A percentile compares a stretch with the other conserved stretches of the same genome.
Conservation (phyloP, 129 eudicot species). For the Artemisia argyi region DNA sequence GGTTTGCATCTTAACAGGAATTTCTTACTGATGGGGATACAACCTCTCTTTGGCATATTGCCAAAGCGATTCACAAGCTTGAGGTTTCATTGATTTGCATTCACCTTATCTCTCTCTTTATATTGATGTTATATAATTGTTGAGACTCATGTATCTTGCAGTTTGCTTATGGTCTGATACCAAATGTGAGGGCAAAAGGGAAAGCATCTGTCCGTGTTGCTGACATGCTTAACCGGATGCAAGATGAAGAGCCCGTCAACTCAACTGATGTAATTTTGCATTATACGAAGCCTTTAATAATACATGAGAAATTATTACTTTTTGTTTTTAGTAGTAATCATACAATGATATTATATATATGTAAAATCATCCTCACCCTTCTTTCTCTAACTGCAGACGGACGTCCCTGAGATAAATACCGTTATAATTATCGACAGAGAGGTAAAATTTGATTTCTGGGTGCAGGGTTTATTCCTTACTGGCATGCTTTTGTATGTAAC, state of each 20-base stretch:
- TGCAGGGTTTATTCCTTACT: too few species aligned
- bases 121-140: slow-evolving; percentile 5
- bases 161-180: slow-evolving; percentile 88
- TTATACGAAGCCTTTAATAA: slow-evolving; percentile 14
- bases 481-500: too few species aligned
- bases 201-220: slow-evolving; percentile 90
- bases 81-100: slow-evolving; percentile 56
- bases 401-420: slow-evolving; percentile 88
- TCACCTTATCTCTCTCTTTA: slow-evolving; percentile 15
- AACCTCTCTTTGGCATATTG: slow-evolving; percentile 93
- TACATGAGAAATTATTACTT: neutral
- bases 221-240: slow-evolving; percentile 86
- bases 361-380: slow-evolving; percentile 12
- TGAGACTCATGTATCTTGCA: slow-evolving; percentile 36
- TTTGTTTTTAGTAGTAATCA: slow-evolving; percentile 11
- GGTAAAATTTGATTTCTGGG: slow-evolving; percentile 36
- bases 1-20: slow-evolving; percentile 51
- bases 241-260: slow-evolving; percentile 91
- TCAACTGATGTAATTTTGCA: slow-evolving; percentile 60
- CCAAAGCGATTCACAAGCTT: slow-evolving; percentile 96
- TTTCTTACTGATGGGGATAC: slow-evolving; percentile 83
- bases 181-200: slow-evolving; percentile 98
- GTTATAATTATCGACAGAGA: slow-evolving; percentile 90
- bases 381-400: slow-evolving; percentile 49
- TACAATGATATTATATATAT: neutral